Base-by-base conservation (phyloP, 345 rosid genomes). In the Pistacia vera region DNA sequence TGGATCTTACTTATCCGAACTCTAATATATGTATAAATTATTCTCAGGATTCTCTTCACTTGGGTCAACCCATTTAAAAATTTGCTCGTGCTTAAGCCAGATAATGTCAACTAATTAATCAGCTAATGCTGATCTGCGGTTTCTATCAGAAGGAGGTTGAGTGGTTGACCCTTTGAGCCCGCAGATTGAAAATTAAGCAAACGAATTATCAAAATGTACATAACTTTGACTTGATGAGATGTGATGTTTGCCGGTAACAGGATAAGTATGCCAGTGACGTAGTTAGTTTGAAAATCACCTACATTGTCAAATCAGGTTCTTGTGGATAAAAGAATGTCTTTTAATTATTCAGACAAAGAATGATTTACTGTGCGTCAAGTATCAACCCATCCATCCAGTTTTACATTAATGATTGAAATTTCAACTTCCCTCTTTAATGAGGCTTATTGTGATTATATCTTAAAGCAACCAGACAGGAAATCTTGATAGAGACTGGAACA, bases 391-490 rank as follows among this genome's bases (percentile, higher is more conserved):
- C 5, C 4, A 13, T 52, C 17, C 2, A 49, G 5, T 52, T 14
- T 52, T 52, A 16, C 14, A 52, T 52, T 52, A 16, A 52, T 63
- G 66, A n/a, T 33, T 7, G 46, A 33, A 35, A 44, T 11, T 22
- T 63, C 68, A 3, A 36, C 48, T 8, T 2, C 68, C 49, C 13
- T 35, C 46, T 35, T 62, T 5, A 36, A 63, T 62, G 66, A 33
- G 41, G 66, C 18, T 33, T 5, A 9, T 46, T 67, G n/a, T 2
- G 8, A 30, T 11, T 36, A 36, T 36, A 36, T 22, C 65, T 58
- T 14, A 57, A 57, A 25, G 25, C 33, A 63, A 63, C 30, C 36
- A 54, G 18, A 74, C 51, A 16, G 52, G 10, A 69, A 64, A 78
- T 66, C 20, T 14, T 59, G 55, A 46, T 44, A 10, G 38, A n/a